Evolutionary conservation across 345 rosid species (phyloP), one percentile per base, ranked within the genome.

Genomic region (Atalantia buxifolia): DNA sequence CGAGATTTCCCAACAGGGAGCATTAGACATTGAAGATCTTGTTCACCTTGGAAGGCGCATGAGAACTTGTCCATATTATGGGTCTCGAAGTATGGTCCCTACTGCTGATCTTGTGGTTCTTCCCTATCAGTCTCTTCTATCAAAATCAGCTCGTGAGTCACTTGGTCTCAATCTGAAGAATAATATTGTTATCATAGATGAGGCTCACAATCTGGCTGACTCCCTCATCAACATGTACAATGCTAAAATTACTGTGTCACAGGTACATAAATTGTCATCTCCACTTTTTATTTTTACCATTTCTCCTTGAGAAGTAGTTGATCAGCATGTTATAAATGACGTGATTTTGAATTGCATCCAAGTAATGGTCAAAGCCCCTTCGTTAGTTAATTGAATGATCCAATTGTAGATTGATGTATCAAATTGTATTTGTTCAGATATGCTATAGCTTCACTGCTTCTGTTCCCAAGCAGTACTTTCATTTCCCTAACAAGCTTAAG

Each of bases 181-280:
- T 28, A 92, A 74, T 83, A 88, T 95, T 76, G 89, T 95, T 75
- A 91, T 95, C 72, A 91, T 95, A 77, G 99, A 93, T 45, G 99
- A 95, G 88, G 99, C 98, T 77, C 98, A 95, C 85, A 95, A 95
- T 84, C 88, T 95, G 71, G 99, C 99, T 73, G 99, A 95, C 84
- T 91, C 99, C 55, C 93, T 95, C 72, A 89, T 88, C 82, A 90
- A 88, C 86, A 93, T 95, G 94, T 89, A 93, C 73, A 94, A 92
- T 79, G 89, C 97, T 4, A 95, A 84, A 84, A 81, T 95, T 71
- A 89, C 97, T 65, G 38, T 76, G 77, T 79, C 86, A 50, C 97
- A 93, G 96, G 99, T 95, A 78, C 56, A 69, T 42, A 63, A 42
- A 42, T 55, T 77, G 7, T 65, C 69, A 66, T 78, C 27, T 57